Base-by-base conservation (phyloP, 2,329 filamentous ascomycete species). In the Verticillium dahliae region DNA sequence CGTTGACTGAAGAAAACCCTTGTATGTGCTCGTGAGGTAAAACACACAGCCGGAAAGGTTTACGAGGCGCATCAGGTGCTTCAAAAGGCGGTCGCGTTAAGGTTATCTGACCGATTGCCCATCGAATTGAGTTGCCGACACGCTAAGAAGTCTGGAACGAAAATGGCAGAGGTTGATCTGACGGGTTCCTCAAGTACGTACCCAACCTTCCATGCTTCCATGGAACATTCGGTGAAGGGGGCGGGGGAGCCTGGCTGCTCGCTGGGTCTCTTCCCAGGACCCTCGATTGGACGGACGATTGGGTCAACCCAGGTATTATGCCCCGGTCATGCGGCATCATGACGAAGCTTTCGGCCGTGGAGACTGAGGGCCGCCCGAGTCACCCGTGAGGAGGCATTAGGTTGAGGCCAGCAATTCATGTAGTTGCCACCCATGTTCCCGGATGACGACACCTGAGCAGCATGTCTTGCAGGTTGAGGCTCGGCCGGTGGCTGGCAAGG, bases 111-210 rank as follows among this genome's bases (percentile, higher is more conserved):
- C 45, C 57, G 41, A 37, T 27, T 58, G 57, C 57, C 57, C 57
- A 58, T 45, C 34, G 27, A 58, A 50, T 58, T 58, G 57, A 58
- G 57, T 58, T 58, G 57, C 57, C 57, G 57, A 39, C 56, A 41
- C 38, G 57, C 57, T 58, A 58, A 9, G 9, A 37, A 18, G 45
- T 52, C 45, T 52, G 45, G 45, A 52, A 52, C 45, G 10, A 52
- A 10, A 31, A 52, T 52, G 45, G 45, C 7, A 22, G 45, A 52
- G 45, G 45, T n/a, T 52, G 45, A 52, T 52, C 45, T 9, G 22
- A 31, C 27, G 27, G 27, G 27, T 31, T 52, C 15, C 15, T 41
- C 13, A n/a, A 38, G 56, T 58, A 58, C 35, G 56, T 58, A 58
- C 56, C 56, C 37, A 15, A 15, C 55, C 55, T 38, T 38, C 55